A percentile compares a stretch with the other conserved stretches of the same genome.
These are phyloP conservation scores for Cardamine occulta DNA, from an alignment of 345 rosid species.

Conservation along the genomic window DNA sequence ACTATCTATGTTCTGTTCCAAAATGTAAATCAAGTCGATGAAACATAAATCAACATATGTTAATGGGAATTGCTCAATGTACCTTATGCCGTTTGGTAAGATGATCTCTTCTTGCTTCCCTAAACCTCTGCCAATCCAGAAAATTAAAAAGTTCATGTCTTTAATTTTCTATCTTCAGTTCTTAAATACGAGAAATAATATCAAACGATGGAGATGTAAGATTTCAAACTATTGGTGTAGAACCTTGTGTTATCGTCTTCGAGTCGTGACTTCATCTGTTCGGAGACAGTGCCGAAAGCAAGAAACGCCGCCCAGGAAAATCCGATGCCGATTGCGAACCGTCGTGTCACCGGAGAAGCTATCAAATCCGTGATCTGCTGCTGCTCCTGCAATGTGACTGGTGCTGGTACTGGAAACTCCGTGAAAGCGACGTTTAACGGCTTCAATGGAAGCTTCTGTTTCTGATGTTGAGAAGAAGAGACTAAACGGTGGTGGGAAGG, in stretches of 20 bases:
- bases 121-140: conserved; percentile 52
- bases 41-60: background rate
- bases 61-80: conserved; percentile 39
- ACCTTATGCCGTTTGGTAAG: conserved; percentile 88
- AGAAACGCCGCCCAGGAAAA: conserved; percentile 74
- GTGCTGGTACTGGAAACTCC: background rate
- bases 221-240: background rate
- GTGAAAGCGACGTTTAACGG: conserved; percentile 11
- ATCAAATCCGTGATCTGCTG: conserved; percentile 61
- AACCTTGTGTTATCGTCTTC: conserved; percentile 74
- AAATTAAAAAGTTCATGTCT: background rate
- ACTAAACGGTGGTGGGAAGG: conserved; percentile 44
- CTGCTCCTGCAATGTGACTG: conserved; percentile 32
- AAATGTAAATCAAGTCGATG: background rate
- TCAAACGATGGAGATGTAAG: background rate
- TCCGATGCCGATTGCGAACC: conserved; percentile 86
- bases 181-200: background rate
- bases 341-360: conserved; percentile 74
- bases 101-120: conserved; percentile 67
- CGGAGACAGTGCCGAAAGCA: conserved; percentile 67
- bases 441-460: conserved; percentile 38
- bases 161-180: background rate
- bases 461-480: conserved; percentile 47
- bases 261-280: conserved; percentile 72
- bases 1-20: background rate